Evolutionary conservation across 2,329 filamentous ascomycete genomes (phyloP).

Genomic region (Trichoderma sp.): DNA sequence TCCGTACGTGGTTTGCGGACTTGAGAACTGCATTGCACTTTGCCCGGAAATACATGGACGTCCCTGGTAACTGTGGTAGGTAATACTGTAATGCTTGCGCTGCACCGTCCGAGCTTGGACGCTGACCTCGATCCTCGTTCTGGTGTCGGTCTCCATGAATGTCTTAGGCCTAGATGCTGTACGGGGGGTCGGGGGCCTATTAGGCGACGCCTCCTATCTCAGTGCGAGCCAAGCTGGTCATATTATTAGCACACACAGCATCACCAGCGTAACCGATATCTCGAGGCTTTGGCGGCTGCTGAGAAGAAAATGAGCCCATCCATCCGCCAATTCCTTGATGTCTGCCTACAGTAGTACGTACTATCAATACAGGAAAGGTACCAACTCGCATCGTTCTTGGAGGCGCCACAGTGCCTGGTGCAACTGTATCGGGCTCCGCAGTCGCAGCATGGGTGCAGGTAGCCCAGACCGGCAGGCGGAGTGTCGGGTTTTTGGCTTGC

Average conservation of each 20-base stretch:
- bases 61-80: background rate
- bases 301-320: background rate
- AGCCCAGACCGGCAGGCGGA: constrained; percentile 8
- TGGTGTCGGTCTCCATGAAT: background rate
- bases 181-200: too few species aligned
- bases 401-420: background rate
- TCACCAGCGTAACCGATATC: background rate
- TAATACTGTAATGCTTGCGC: background rate
- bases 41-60: background rate
- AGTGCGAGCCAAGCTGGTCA: background rate
- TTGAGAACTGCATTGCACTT: background rate
- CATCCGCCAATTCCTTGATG: background rate
- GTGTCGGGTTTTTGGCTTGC: background rate
- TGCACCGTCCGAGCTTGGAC: too few species aligned
- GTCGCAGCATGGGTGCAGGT: background rate
- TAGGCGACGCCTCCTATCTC: background rate
- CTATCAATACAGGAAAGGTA: background rate
- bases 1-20: background rate
- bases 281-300: background rate
- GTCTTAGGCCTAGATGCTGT: background rate
- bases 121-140: background rate
- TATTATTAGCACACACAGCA: background rate
- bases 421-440: background rate
- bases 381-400: background rate
- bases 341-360: too few species aligned